phyloP scores from a whole-genome alignment of 2,329 filamentous ascomycete genomes.

The Hymenoscyphus fructigenus region DNA sequence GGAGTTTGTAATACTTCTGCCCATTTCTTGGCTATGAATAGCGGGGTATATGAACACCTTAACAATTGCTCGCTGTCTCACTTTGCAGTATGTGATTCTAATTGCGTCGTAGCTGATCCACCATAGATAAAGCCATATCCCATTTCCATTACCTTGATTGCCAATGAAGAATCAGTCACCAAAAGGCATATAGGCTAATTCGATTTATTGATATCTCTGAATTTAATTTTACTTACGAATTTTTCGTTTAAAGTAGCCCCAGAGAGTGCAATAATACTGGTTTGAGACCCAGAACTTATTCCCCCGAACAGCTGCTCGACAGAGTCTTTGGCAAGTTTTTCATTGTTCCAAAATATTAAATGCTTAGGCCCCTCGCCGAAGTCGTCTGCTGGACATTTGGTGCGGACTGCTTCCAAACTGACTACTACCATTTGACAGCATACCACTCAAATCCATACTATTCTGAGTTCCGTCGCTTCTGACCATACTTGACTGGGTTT shows the following conservation, averaged over 20 bases:
- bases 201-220: background rate
- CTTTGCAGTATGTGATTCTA: too few relatives aligned
- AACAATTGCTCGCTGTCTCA: too few relatives aligned
- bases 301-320: background rate
- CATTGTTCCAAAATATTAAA: background rate
- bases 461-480: slow-evolving; percentile 38
- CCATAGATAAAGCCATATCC: too few relatives aligned
- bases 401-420: slow-evolving; percentile 33
- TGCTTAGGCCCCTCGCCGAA: background rate
- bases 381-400: slow-evolving; percentile 11
- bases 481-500: slow-evolving; percentile 33
- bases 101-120: too few relatives aligned
- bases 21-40: too few relatives aligned
- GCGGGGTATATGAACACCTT: too few relatives aligned
- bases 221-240: background rate
- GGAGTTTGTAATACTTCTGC: too few relatives aligned
- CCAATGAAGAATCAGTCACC: too few relatives aligned
- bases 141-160: too few relatives aligned
- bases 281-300: background rate
- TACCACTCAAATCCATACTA: slow-evolving; percentile 33
- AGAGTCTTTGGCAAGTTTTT: background rate
- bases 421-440: slow-evolving; percentile 32
- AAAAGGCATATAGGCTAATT: background rate
- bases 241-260: too few relatives aligned
- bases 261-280: background rate